Conservation (phyloP, 2,329 filamentous ascomycete species). For the Sporothrix dimorphospora region DNA sequence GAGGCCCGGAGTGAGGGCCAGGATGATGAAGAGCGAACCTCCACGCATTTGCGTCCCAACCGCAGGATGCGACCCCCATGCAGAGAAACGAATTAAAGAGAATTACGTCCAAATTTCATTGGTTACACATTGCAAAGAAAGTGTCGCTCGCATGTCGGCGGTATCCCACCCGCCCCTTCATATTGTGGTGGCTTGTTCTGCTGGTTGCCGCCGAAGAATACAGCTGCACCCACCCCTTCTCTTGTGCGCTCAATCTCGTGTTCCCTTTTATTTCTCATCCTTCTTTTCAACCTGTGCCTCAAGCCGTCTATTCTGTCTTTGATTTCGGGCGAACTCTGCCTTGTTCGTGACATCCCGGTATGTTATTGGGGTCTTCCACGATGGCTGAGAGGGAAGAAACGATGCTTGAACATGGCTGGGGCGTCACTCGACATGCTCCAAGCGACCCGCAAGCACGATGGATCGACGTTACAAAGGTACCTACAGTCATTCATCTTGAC, state of each 20-base stretch:
- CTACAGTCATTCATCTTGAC: constrained; percentile 69
- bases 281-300: too few relatives aligned
- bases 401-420: constrained; percentile 35
- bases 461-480: constrained; percentile 63
- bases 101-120: neutral
- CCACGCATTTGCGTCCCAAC: neutral
- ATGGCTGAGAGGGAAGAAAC: neutral
- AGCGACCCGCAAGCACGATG: constrained; percentile 42
- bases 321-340: too few relatives aligned
- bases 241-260: too few relatives aligned
- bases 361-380: neutral
- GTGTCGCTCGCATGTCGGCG: neutral
- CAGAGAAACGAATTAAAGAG: neutral
- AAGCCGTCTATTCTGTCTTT: too few relatives aligned
- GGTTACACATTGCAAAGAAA: neutral
- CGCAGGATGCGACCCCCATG: neutral
- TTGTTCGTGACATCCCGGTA: too few relatives aligned
- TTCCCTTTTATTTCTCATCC: too few relatives aligned
- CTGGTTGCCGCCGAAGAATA: too few relatives aligned
- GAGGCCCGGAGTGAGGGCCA: neutral
- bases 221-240: too few relatives aligned
- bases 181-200: neutral
- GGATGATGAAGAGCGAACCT: neutral
- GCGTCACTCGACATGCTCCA: constrained; percentile 34
- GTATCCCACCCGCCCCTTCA: neutral